Evolutionary conservation across 345 rosid genomes (phyloP), one percentile per base, ranked within the genome.

Genomic region (Psidium friedrichsthalianum): DNA sequence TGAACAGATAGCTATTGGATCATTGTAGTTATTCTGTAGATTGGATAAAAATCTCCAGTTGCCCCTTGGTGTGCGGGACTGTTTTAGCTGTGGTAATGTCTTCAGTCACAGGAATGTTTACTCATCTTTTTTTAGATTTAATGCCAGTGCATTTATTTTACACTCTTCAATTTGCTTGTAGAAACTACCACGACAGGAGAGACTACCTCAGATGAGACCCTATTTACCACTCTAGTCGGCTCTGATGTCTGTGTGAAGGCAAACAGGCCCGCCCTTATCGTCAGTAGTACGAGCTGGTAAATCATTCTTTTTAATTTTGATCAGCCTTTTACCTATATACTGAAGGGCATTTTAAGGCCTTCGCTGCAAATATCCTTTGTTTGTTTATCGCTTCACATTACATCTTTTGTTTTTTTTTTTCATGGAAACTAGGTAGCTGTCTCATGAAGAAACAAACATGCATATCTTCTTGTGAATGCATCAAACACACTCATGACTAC

Each of bases 261-360:
- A 69, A 93, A 91, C 84, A 94, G 98, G 86, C 99, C 98, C 54
- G 99, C 98, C 52, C 97, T 97, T 91, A 91, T 97, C 51, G 97
- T 97, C 82, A 97, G 99, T 92, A 97, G 99, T 89, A 97, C 99
- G 83, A 97, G 99, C 92, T 97, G 99, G 99, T 97, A 87, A 25
- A 57, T 82, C 69, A 74, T 56, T 58, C 83, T 85, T 24, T n/a
- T 82, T 27, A 81, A 83, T 44, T 86, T 56, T 82, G 44, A 56
- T 78, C 57, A 18, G 59, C 74, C 27, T 84, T 69, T 69, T 69
- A 69, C 80, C 80, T 36, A 36, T 69, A 36, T 36, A 69, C 80
- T 36, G 80, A 69, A 69, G 4, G 2, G 47, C 21, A 69, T 69
- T 69, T 69, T 9, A 18, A 18, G 47, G 47, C 7, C 47, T 20